Base-by-base conservation (phyloP, 768 basidiomycete genomes). In the Naganishia friedmannii region DNA sequence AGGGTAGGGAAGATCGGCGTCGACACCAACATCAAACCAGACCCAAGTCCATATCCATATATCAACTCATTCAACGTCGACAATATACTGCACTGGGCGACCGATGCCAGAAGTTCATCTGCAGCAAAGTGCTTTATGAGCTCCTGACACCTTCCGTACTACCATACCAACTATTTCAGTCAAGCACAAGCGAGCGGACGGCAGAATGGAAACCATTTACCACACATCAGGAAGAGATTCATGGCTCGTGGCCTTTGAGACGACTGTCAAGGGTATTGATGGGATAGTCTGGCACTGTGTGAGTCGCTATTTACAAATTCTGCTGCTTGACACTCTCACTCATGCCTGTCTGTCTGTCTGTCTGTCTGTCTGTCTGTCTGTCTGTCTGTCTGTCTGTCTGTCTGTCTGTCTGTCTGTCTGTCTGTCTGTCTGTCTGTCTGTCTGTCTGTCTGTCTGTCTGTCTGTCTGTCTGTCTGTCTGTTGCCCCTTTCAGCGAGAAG, bases 171-270 rank as follows among this genome's bases (percentile, higher is more conserved):
- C n/a, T 23, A 51, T 23, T 23, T 26, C 7, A 46, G 48, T 21
- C n/a, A 55, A 55, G 9, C 5, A 32, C 26, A 55, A 34, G 54
- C 54, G 17, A 17, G 8, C 19, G 3, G 28, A 31, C 32, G 53
- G 3, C 17, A 23, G 9, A 15, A 63, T 63, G 60, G 60, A 63
- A 3, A 42, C 60, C 23, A 42, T 63, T n/a, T 63, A 63, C 42
- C 23, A 63, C 6, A 46, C 37, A 2, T 42, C 37, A 26, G 60
- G 39, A 26, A 26, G 60, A 29, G 60, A 63, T 42, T 46, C 12
- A 45, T 63, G 60, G 60, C 60, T 63, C 19, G 60, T 63, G 12
- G 60, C 60, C 23, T 63, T 63, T 34, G 60, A 63, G 29, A n/a
- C 23, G 28, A 63, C 60, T 26, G 39, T 63, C 39, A 37, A 42